Evolutionary conservation across 2,329 filamentous ascomycete genomes (phyloP).

Genomic region (Berkeleyomyces basicola): DNA sequence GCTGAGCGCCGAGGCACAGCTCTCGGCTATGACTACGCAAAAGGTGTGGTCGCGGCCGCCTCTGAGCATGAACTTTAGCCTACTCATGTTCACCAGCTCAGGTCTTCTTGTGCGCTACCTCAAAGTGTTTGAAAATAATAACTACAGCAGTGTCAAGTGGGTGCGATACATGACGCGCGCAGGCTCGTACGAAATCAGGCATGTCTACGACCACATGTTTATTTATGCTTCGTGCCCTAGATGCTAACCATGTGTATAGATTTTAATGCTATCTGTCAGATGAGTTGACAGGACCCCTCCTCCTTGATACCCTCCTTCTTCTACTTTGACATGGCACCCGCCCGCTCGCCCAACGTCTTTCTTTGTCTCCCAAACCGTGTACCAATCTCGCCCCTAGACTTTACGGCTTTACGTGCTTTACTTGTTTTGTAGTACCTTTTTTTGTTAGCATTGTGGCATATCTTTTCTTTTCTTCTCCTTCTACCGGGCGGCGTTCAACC

Average conservation of each 20-base stretch:
- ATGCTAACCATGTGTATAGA: constrained; percentile 17
- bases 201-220: constrained; percentile 14
- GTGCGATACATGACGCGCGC: constrained; percentile 97
- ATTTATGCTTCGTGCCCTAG: background rate
- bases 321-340: constrained; percentile 8
- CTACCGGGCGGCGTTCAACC: background rate
- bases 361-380: background rate
- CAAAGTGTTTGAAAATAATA: constrained; percentile 98
- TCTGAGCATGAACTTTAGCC: constrained; percentile 74
- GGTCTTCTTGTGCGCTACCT: constrained; percentile 84
- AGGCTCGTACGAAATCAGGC: constrained; percentile 94
- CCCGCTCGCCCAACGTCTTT: background rate
- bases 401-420: constrained; percentile 4
- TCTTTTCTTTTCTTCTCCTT: background rate
- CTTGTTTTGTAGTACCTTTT: constrained; percentile 1
- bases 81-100: constrained; percentile 96
- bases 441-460: background rate
- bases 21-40: constrained; percentile 96
- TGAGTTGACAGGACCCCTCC: background rate
- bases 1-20: constrained; percentile 75
- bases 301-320: constrained; percentile 13
- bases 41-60: constrained; percentile 93
- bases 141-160: constrained; percentile 98
- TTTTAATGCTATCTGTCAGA: constrained; percentile 19
- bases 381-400: constrained; percentile 1